These are phyloP conservation scores for Saccharata proteae DNA, from an alignment of 2,329 filamentous ascomycete genomes.

Conservation along the genomic window DNA sequence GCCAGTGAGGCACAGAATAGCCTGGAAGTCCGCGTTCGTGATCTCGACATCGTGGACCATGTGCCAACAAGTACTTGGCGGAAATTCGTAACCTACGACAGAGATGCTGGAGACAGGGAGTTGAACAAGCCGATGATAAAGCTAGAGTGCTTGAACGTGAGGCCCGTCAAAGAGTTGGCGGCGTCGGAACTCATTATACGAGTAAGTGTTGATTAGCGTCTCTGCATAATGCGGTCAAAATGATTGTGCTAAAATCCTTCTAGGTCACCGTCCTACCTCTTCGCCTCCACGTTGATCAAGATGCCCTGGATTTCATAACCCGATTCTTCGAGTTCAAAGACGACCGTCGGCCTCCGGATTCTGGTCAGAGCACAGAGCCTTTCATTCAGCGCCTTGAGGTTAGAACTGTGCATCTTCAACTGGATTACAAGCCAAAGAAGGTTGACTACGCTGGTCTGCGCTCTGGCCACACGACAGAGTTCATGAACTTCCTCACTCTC, in stretches of 20 bases:
- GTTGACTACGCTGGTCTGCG: conserved; percentile 88
- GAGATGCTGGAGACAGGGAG: conserved; percentile 75
- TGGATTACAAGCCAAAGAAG: conserved; percentile 97
- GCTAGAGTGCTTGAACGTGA: conserved; percentile 76
- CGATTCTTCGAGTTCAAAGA: conserved; percentile 98
- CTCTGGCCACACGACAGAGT: conserved; percentile 89
- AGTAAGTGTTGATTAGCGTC: conserved; percentile 30
- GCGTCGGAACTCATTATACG: conserved; percentile 83
- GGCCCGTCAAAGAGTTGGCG: conserved; percentile 69
- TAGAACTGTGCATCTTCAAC: conserved; percentile 67
- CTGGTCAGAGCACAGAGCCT: conserved; percentile 57
- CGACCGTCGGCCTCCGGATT: conserved; percentile 41
- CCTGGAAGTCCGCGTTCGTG: conserved; percentile 67
- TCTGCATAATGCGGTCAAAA: too few relatives aligned
- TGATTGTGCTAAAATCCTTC: neutral
- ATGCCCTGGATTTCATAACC: conserved; percentile 92
- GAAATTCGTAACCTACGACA: conserved; percentile 91
- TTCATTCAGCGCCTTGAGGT: conserved; percentile 88
- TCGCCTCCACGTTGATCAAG: conserved; percentile 89
- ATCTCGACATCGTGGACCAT: conserved; percentile 87
- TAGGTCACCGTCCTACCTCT: conserved; percentile 64
- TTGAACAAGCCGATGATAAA: conserved; percentile 82
- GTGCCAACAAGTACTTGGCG: conserved; percentile 94
- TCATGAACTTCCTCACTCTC: conserved; percentile 96
- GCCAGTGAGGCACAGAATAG: conserved; percentile 78